phyloP scores from a whole-genome alignment of 1,284 basidiomycete genomes.

The Sanghuangporus weigelae region DNA sequence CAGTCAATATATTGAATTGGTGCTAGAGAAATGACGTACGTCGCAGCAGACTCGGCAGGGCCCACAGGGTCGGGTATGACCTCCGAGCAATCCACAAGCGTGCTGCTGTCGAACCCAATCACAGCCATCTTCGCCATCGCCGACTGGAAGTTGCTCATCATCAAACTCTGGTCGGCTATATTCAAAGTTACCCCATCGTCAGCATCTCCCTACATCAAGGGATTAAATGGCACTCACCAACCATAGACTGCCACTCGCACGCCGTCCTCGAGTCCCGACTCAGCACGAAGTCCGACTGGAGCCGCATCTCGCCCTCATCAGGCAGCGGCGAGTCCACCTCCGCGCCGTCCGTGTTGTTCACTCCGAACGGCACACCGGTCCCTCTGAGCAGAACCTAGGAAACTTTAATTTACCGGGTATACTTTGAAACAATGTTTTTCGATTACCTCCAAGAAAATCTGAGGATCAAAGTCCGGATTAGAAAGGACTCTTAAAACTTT shows the following conservation, averaged over 20 bases:
- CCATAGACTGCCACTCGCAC: slow-evolving; percentile 18
- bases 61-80: slow-evolving; percentile 13
- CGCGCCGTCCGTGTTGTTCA: slow-evolving; percentile 15
- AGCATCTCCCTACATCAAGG: neutral
- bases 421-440: too few relatives aligned
- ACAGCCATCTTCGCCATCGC: slow-evolving; percentile 30
- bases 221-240: slow-evolving; percentile 4
- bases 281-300: slow-evolving; percentile 18
- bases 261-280: slow-evolving; percentile 17
- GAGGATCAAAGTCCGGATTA: neutral
- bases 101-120: slow-evolving; percentile 26
- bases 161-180: slow-evolving; percentile 20
- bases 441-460: slow-evolving; percentile 20
- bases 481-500: too few relatives aligned
- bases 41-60: slow-evolving; percentile 5
- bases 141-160: slow-evolving; percentile 26
- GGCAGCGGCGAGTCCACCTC: slow-evolving; percentile 16
- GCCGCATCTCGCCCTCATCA: slow-evolving; percentile 13
- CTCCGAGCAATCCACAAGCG: slow-evolving; percentile 19
- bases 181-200: neutral
- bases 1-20: too few relatives aligned
- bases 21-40: too few relatives aligned
- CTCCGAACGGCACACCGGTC: slow-evolving; percentile 16
- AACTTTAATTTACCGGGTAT: too few relatives aligned
- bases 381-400: slow-evolving; percentile 15